Evolutionary conservation across 169 alveolate species (phyloP).

Genomic region (Cryptosporidium tyzzeri): DNA sequence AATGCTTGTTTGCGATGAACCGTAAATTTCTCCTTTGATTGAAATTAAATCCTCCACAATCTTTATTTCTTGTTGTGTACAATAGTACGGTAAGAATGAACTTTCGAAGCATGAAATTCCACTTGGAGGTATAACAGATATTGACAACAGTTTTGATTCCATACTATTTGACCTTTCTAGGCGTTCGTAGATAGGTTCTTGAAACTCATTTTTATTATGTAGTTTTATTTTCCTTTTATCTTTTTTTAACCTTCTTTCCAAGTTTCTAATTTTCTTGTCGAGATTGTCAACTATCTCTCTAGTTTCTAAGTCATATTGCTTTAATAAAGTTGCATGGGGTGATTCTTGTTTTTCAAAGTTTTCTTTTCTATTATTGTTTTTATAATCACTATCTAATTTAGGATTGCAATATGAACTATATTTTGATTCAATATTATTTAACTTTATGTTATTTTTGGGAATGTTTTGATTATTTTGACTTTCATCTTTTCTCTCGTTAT

Average conservation of each 20-base stretch:
- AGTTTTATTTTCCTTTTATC: background rate
- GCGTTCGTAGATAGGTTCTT: background rate
- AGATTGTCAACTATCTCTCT: conserved; percentile 38
- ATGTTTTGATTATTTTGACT: background rate
- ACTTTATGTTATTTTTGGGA: background rate
- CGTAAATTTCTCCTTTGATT: background rate
- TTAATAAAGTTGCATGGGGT: background rate
- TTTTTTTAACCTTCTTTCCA: conserved; percentile 9
- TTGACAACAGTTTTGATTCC: conserved; percentile 36
- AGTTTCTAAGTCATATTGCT: conserved; percentile 30
- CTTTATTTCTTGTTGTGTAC: conserved; percentile 24
- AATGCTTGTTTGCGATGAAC: background rate
- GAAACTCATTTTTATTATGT: background rate
- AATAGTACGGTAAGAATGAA: conserved; percentile 41
- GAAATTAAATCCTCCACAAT: conserved; percentile 22
- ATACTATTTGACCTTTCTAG: background rate
- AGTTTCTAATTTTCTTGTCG: conserved; percentile 35
- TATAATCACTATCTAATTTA: background rate
- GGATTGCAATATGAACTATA: background rate
- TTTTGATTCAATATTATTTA: background rate
- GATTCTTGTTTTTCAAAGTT: background rate
- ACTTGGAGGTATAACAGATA: conserved; percentile 46
- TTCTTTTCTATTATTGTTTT: background rate
- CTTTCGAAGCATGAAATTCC: conserved; percentile 55
- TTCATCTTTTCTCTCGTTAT: background rate